Evolutionary conservation across 345 rosid species (phyloP), one percentile per base, ranked within the genome.

Genomic region (Lepidium sativum): DNA sequence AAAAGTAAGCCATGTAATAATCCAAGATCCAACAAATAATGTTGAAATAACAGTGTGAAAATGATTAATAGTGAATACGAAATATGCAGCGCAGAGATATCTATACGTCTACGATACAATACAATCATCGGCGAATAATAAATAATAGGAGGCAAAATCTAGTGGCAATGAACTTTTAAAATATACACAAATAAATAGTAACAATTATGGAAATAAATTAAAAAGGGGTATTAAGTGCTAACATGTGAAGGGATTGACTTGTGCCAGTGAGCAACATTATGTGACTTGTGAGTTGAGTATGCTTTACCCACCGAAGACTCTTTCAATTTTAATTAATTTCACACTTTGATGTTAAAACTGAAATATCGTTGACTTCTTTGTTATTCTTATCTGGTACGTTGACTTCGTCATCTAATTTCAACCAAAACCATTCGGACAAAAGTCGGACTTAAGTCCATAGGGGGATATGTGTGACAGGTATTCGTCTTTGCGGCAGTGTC

Each of bases 161-260:
- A 25, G 63, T 60, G 72, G 72, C 44, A 72, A 37, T 6, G 9
- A 41, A 48, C 8, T 54, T 59, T 35, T 13, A 35, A 64, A 64
- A 51, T 21, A 59, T 33, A 35, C 33, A 35, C 13, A 71, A 63
- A 37, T 6, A n/a, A 23, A 4, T 9, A 65, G 25, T 6, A 18
- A 17, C 3, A 29, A n/a, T 53, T 8, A 13, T 16, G 9, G 3
- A 56, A 12, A 37, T 23, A 43, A 12, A 58, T 14, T 9, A n/a
- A n/a, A n/a, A n/a, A n/a, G n/a, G n/a, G n/a, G 54, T 41, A 57
- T 52, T 73, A 53, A 65, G 59, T 66, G 72, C 67, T 23, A 43
- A 66, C 72, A 73, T 73, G 77, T 66, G 77, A 60, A 66, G 50
- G 55, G 55, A 14, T 72, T 66, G 72, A 72, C 72, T 60, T 66